Evolutionary conservation across 2,329 filamentous ascomycete genomes (phyloP), one percentile per base, ranked within the genome.

Genomic region (Trichocomaceae sp.): DNA sequence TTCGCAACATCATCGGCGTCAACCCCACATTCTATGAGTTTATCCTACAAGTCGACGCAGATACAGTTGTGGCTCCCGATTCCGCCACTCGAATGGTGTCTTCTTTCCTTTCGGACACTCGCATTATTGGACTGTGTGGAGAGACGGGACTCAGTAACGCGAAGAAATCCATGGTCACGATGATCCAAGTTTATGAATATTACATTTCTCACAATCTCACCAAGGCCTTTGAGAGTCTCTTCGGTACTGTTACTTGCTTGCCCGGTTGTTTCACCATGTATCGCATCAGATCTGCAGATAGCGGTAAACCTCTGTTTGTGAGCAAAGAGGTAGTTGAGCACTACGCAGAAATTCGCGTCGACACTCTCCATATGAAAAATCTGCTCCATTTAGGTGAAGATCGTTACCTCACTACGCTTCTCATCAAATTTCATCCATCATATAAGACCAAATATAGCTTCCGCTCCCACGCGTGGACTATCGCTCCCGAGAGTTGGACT

Each of bases 181-280:
- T 97, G 92, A 99, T 99, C 70, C 93, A 99, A 74, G 92, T 99
- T 33, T 99, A 97, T 79, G 92, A 99, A 74, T 99, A 99, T 80
- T 99, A 91, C 77, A 99, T 99, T 66, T 97, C 92, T 50, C 92
- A 99, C 79, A 95, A 97, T 70, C 75, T 99, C 63, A 86, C 88
- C 63, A 97, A 99, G 76, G 93, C 92, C 12, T 99, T 99, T 70
- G 92, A 97, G 74, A 93, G 88, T 75, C 80, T 99, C 64, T 99
- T 99, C 68, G 93, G 92, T 56, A 95, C 89, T 62, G 92, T 99
- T 63, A 99, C 93, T 50, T 99, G 93, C 81, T 79, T 99, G 68
- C 93, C 93, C 22, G 93, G 93, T 78, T 99, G 93, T 82, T 99
- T 97, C 82, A 90, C 87, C 65, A 99, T 99, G 93, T 99, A 96